Evolutionary conservation across 2,329 filamentous ascomycete genomes (phyloP).

Genomic region (Aspergillus proliferans): DNA sequence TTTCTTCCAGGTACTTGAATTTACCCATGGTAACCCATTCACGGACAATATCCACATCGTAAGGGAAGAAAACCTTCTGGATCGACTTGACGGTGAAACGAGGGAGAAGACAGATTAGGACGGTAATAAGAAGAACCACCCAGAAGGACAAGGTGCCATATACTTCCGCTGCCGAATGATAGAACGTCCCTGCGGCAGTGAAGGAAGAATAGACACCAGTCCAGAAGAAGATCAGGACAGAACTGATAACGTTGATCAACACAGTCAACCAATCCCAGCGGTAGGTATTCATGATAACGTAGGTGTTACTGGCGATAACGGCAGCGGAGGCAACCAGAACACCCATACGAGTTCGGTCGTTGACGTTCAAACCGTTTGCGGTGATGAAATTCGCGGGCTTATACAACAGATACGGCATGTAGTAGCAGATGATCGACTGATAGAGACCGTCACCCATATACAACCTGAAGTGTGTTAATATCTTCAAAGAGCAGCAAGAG

Average conservation of each 20-base stretch:
- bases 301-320: conserved; percentile 83
- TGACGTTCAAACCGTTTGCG: conserved; percentile 65
- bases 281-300: conserved; percentile 93
- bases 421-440: conserved; percentile 90
- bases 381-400: conserved; percentile 62
- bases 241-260: conserved; percentile 73
- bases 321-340: conserved; percentile 78
- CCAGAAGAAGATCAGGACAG: conserved; percentile 89
- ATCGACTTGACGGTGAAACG: conserved; percentile 79
- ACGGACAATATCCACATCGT: conserved; percentile 90
- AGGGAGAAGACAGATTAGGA: conserved; percentile 76
- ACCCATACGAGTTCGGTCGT: conserved; percentile 77
- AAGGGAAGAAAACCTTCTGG: conserved; percentile 90
- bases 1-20: conserved; percentile 66
- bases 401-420: conserved; percentile 81
- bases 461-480: conserved; percentile 50
- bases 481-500: neutral
- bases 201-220: conserved; percentile 77
- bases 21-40: conserved; percentile 81
- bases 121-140: conserved; percentile 71
- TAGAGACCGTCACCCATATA: conserved; percentile 96
- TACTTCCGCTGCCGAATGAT: conserved; percentile 68
- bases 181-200: conserved; percentile 58
- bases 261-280: conserved; percentile 97
- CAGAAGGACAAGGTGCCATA: conserved; percentile 82